These are phyloP conservation scores for Pachysolen tannophilus DNA, from an alignment of 805 yeast genomes.

Conservation along the genomic window DNA sequence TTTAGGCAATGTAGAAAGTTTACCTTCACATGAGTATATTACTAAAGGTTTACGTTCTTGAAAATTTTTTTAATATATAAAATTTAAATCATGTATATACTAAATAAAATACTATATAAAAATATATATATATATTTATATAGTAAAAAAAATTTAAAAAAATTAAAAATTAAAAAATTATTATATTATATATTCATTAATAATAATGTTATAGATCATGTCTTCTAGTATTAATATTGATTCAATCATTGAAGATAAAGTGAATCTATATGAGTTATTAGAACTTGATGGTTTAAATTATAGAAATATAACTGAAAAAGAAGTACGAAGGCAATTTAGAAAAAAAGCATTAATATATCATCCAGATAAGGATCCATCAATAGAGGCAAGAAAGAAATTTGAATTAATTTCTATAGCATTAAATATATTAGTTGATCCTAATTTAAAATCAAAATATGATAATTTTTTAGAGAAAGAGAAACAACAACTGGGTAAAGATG, in stretches of 20 bases:
- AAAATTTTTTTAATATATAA: too few relatives aligned
- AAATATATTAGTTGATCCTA: conserved; percentile 13
- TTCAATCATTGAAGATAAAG: conserved; percentile 2
- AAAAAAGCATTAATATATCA: conserved; percentile 22
- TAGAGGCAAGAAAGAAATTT: conserved; percentile 19
- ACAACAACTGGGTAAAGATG: conserved; percentile 3
- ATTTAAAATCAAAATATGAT: conserved; percentile 16
- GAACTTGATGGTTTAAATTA: conserved; percentile 3
- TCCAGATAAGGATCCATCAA: conserved; percentile 26
- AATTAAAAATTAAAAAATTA: too few relatives aligned
- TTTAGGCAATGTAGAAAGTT: conserved; percentile 66
- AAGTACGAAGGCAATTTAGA: conserved; percentile 22
- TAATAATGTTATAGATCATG: too few relatives aligned
- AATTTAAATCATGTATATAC: too few relatives aligned
- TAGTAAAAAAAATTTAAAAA: too few relatives aligned
- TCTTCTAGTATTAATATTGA: conserved; percentile 3
- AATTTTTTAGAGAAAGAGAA: conserved; percentile 8
- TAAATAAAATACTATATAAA: too few relatives aligned
- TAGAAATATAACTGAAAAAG: conserved; percentile 4
- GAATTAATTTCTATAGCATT: conserved; percentile 21
- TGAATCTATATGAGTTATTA: conserved; percentile 9
- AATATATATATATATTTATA: too few relatives aligned
- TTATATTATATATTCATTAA: too few relatives aligned
- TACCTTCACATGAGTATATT: conserved; percentile 63
- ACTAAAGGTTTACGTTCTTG: conserved; percentile 26